phyloP scores from a whole-genome alignment of 805 yeast species.

The Jamesozyma hellenica region DNA sequence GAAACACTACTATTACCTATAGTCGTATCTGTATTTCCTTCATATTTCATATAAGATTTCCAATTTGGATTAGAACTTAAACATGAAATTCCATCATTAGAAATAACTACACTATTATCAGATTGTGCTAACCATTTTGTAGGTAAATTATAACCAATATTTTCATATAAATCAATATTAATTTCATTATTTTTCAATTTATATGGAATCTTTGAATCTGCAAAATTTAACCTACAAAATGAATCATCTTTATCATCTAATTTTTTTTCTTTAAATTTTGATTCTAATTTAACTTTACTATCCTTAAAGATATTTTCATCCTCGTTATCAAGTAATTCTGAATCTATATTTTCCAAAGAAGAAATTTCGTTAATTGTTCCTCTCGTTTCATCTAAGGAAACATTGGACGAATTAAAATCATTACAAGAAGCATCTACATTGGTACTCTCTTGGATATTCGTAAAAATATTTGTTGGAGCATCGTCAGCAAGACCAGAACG shows the following conservation, averaged over 20 bases:
- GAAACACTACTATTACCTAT: not conserved
- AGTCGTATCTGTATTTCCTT: not conserved
- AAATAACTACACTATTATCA: slow-evolving; percentile 16
- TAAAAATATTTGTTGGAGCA: not conserved
- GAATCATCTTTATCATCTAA: not conserved
- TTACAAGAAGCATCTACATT: too few species aligned
- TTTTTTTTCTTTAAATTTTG: not conserved
- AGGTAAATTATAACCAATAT: slow-evolving; percentile 24
- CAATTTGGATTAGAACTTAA: slow-evolving; percentile 21
- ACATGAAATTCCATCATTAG: slow-evolving; percentile 21
- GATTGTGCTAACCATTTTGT: slow-evolving; percentile 22
- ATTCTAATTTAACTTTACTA: not conserved
- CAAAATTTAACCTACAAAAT: slow-evolving; percentile 3
- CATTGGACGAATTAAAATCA: too few species aligned
- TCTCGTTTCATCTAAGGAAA: too few species aligned
- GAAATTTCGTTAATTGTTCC: not conserved
- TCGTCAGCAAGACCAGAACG: not conserved
- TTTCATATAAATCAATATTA: slow-evolving; percentile 17
- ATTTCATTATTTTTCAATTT: slow-evolving; percentile 12
- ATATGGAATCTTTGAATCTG: slow-evolving; percentile 1
- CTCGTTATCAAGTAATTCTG: not conserved
- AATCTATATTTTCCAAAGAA: not conserved
- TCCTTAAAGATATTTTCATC: not conserved
- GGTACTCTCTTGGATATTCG: too few species aligned
- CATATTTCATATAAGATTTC: slow-evolving; percentile 17